Evolutionary conservation across 1,139 yeast species (phyloP), one percentile per base, ranked within the genome.

Genomic region (Suhomyces kunorum): DNA sequence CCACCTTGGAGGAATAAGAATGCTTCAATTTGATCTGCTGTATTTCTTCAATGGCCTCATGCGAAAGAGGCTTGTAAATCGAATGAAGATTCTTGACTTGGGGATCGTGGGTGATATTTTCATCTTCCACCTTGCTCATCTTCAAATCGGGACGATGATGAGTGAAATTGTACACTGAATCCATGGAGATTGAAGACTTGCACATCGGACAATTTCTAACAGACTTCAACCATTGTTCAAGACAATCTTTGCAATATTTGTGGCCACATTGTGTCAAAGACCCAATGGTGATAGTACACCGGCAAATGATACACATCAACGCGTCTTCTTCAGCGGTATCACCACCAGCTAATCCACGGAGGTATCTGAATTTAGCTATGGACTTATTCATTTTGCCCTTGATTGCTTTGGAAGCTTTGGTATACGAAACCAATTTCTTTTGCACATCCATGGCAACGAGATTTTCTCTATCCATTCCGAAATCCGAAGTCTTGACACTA

Each of bases 251-350:
- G 57, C 97, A 90, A 56, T 84, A 90, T 51, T 82, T 83, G 61
- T 90, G 98, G 0, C 97, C 97, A 71, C 98, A 90, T 14, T 80
- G 81, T 0, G 95, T 83, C 45, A 90, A 68, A 0, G 92, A 76
- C 0, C 98, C 98, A 34, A 80, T 70, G 3, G 79, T 71, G 33
- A 89, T 87, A 2, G 75, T 59, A 4, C 80, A 72, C 17, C 84
- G 78, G 58, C 98, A 92, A 48, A 92, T 89, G 32, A 83, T 76
- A 61, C 98, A 92, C 36, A 74, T 64, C 44, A 73, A 58, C 6
- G 65, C 69, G 6, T 56, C 58, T 14, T 40, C 44, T 12, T 54
- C 61, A 4, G 12, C 17, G 14, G 20, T 24, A 28, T 33, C 40
- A 17, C 49, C 34, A 17, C 49, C 51, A 6, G 56, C 61, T 39